These are phyloP conservation scores for Phaseolus coccineus DNA, from an alignment of 331 rosid species.

Conservation along the genomic window DNA sequence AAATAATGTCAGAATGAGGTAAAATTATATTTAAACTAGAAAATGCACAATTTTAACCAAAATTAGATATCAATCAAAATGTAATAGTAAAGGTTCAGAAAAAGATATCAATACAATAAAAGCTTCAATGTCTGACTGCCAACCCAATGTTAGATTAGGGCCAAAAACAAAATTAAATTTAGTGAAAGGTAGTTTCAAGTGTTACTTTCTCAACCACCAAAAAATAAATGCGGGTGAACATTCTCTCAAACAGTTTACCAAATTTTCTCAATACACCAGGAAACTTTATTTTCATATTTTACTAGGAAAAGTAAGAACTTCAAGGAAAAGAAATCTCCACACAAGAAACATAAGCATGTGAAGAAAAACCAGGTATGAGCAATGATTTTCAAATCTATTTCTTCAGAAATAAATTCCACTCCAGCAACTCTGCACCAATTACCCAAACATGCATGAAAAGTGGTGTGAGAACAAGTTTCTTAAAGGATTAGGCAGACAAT, in stretches of 20 bases:
- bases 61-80: neutral
- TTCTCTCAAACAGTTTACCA: neutral
- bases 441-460: conserved; percentile 2
- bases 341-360: conserved; percentile 4
- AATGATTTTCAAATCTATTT: conserved; percentile 8
- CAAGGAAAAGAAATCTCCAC: neutral
- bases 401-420: conserved; percentile 1
- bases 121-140: neutral
- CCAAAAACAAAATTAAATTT: neutral
- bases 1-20: neutral
- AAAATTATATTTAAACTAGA: neutral
- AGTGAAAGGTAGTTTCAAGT: neutral
- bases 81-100: neutral
- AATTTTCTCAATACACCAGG: neutral
- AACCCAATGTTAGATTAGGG: conserved; percentile 22
- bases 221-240: conserved; percentile 1
- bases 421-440: conserved; percentile 20
- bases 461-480: neutral
- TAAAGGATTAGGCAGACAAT: conserved; percentile 1
- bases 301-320: conserved; percentile 19
- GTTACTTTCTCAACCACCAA: conserved; percentile 11
- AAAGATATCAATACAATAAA: neutral
- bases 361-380: neutral
- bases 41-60: neutral
- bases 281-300: neutral